Conservation (phyloP, 1,139 yeast species). For the Candida sojae region DNA sequence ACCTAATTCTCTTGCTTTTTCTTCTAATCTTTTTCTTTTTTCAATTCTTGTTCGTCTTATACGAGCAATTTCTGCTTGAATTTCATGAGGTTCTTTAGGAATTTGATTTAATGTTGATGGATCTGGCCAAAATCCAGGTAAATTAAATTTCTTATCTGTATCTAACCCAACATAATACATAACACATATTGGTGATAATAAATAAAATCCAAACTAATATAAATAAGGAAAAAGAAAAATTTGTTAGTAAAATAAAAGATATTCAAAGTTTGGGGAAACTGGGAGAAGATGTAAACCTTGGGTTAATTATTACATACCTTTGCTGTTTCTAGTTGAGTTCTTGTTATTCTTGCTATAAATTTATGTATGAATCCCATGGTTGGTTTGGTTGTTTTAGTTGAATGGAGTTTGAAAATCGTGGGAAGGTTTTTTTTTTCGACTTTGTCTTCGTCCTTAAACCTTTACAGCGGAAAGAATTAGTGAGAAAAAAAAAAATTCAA, state of each 20-base stretch:
- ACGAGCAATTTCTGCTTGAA: slow-evolving; percentile 87
- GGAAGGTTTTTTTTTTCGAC: too few species aligned
- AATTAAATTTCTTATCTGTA: slow-evolving; percentile 83
- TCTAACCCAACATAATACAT: slow-evolving; percentile 93
- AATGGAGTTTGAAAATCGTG: not conserved
- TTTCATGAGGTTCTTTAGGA: slow-evolving; percentile 91
- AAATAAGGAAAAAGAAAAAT: not conserved
- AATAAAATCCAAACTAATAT: slow-evolving; percentile 73
- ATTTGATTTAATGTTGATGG: slow-evolving; percentile 87
- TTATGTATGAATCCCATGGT: slow-evolving; percentile 15
- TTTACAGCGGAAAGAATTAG: not conserved
- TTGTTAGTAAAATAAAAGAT: slow-evolving; percentile 20
- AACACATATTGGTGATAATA: slow-evolving; percentile 80
- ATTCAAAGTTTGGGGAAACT: not conserved
- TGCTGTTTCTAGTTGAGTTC: slow-evolving; percentile 70
- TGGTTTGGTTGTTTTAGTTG: not conserved
- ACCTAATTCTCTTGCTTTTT: slow-evolving; percentile 68
- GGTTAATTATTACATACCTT: slow-evolving; percentile 44
- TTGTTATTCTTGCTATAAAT: slow-evolving; percentile 40
- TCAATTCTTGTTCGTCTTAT: slow-evolving; percentile 75
- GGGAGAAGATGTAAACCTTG: not conserved
- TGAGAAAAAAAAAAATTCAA: not conserved
- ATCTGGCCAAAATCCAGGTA: slow-evolving; percentile 98
- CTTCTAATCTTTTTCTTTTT: slow-evolving; percentile 73
- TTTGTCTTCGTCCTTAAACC: too few species aligned